A percentile compares a stretch with the other conserved stretches of the same genome.
Evolutionary conservation across 2,329 filamentous ascomycete genomes (phyloP).

Genomic region (Ophiostoma montium): DNA sequence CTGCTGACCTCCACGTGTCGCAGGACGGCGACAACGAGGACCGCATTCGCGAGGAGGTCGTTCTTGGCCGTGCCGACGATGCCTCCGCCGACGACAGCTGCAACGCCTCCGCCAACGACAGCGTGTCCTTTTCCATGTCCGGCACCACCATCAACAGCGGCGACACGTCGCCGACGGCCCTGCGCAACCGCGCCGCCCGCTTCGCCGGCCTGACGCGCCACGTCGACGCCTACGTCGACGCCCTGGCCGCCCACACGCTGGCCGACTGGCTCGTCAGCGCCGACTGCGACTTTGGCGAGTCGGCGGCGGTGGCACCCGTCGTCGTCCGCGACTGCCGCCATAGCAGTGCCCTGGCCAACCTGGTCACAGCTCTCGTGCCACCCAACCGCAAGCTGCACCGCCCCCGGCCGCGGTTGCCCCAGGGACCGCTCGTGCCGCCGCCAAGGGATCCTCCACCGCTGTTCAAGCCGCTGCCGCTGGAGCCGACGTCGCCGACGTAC

Average conservation of each 20-base stretch:
- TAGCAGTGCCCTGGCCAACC: too few relatives aligned
- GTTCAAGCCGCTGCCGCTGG: neutral
- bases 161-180: neutral
- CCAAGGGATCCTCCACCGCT: too few relatives aligned
- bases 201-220: neutral
- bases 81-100: neutral
- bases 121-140: neutral
- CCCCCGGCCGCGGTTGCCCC: too few relatives aligned
- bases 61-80: neutral
- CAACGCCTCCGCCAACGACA: neutral
- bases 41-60: neutral
- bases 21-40: neutral
- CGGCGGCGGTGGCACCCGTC: too few relatives aligned
- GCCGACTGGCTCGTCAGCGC: neutral
- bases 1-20: too few relatives aligned
- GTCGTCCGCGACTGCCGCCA: too few relatives aligned
- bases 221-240: neutral
- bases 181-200: neutral
- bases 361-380: too few relatives aligned
- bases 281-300: too few relatives aligned
- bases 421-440: too few relatives aligned
- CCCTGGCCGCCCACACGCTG: neutral
- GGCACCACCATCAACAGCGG: neutral
- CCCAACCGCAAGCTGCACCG: too few relatives aligned
- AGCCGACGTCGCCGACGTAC: neutral